Base-by-base conservation (phyloP, 75 land plant genomes). In the Sequoiadendron giganteum region DNA sequence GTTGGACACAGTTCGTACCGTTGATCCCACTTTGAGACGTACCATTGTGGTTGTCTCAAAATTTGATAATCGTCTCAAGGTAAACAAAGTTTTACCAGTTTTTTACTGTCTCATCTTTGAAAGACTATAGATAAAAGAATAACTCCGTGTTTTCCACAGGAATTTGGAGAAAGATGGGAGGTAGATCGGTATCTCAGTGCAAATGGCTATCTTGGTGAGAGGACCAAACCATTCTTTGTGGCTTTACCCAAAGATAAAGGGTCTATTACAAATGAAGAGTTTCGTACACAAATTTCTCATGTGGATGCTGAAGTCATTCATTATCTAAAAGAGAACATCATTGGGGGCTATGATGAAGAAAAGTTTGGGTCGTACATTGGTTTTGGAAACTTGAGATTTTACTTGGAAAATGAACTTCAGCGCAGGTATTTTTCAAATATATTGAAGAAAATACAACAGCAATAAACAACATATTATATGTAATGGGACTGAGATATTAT, bases 31-130 rank as follows among this genome's bases (percentile, higher is more conserved):
- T 6, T 94, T 95, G 34, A 93, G 92, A 79, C 93, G 99, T 13
- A 95, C 99, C 43, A 88, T 97, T n/a, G 92, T 98, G 73, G 99
- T 98, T 30, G 95, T 98, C 11, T 98, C 99, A 28, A 98, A 96
- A 87, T 98, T 98, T 92, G 99, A 97, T 89, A 98, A 98, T 83
- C 92, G 99, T 2, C 91, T 98, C n/a, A 95, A 94, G 99, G 99
- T 97, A 88, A n/a, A 28, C 14, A 40, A 43, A 48, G 73, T 48
- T 18, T 39, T 82, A 47, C n/a, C 49, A 40, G 77, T 56, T 36
- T 65, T 79, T 25, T 73, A 43, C 45, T 18, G 81, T 10, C 36
- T 52, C 40, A 28, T 79, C 65, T 25, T 40, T 56, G 45, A 76
- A 16, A 43, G 36, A 42, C 54, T 34, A 21, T 58, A 16, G 87